Percentiles rank a stretch among this genome's conserved stretches.
Evolutionary conservation across 257 asterid species (phyloP).

Genomic region (Nicotiana knightiana): DNA sequence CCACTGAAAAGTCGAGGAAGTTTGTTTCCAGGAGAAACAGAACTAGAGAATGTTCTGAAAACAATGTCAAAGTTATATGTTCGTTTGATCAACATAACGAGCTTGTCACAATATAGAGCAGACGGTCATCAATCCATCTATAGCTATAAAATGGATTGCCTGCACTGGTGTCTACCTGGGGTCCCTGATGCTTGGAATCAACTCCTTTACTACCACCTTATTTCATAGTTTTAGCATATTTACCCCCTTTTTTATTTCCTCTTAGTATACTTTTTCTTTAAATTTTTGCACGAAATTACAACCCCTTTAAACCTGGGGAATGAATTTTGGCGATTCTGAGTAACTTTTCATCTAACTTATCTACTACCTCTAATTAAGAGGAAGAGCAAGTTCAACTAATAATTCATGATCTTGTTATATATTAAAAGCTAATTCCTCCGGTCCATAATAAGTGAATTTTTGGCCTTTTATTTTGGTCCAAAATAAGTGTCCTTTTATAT

Average conservation of each 20-base stretch:
- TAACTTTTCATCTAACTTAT: no score
- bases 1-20: conserved; percentile 10
- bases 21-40: conserved; percentile 12
- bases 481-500: no score
- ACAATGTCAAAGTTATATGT: conserved; percentile 16
- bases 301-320: no score
- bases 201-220: conserved; percentile 10
- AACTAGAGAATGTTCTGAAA: conserved; percentile 13
- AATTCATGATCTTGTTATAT: no score
- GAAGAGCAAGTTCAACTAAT: no score
- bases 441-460: no score
- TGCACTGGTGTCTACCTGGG: conserved; percentile 34
- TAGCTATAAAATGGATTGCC: conserved; percentile 18
- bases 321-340: no score
- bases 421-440: no score
- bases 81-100: conserved; percentile 20
- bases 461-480: no score
- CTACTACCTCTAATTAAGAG: no score
- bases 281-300: no score
- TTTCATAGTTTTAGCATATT: not conserved
- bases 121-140: conserved; percentile 28
- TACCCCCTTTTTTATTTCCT: not conserved
- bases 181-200: conserved; percentile 33
- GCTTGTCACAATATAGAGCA: conserved; percentile 19
- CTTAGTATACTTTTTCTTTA: no score